Conservation (phyloP, 2,329 filamentous ascomycete genomes). For the Exophiala dermatitidis region DNA sequence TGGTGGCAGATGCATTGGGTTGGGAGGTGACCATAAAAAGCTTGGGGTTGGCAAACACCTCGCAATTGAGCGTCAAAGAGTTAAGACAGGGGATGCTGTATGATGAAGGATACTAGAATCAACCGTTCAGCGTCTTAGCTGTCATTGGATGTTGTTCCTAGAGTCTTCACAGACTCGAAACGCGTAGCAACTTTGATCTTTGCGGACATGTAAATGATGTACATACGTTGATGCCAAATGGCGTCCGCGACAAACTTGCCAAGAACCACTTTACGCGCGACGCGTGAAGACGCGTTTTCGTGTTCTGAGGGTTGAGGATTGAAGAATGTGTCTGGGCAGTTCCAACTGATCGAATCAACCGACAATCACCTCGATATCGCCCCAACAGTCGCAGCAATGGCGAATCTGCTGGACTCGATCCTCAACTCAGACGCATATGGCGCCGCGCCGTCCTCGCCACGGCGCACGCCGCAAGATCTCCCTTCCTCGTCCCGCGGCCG, state of each 20-base stretch:
- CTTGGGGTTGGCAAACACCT: too few relatives aligned
- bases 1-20: too few relatives aligned
- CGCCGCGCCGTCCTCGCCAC: constrained; percentile 33
- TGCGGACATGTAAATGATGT: too few relatives aligned
- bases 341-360: neutral
- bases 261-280: constrained; percentile 9
- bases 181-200: too few relatives aligned
- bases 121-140: too few relatives aligned
- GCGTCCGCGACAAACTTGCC: neutral
- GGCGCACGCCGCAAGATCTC: constrained; percentile 32
- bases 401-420: constrained; percentile 46
- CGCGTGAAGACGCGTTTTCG: constrained; percentile 3
- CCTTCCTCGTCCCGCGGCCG: constrained; percentile 51
- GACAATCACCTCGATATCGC: neutral
- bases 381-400: constrained; percentile 37
- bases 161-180: too few relatives aligned
- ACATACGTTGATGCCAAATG: too few relatives aligned
- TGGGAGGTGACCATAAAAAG: too few relatives aligned
- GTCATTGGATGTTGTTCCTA: too few relatives aligned
- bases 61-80: too few relatives aligned
- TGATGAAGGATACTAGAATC: too few relatives aligned
- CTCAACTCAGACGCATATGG: constrained; percentile 41
- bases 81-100: too few relatives aligned
- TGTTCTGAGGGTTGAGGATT: neutral
- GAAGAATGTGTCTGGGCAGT: neutral